Evolutionary conservation across 2,329 filamentous ascomycete species (phyloP).

Genomic region (Aspergillus sp.): DNA sequence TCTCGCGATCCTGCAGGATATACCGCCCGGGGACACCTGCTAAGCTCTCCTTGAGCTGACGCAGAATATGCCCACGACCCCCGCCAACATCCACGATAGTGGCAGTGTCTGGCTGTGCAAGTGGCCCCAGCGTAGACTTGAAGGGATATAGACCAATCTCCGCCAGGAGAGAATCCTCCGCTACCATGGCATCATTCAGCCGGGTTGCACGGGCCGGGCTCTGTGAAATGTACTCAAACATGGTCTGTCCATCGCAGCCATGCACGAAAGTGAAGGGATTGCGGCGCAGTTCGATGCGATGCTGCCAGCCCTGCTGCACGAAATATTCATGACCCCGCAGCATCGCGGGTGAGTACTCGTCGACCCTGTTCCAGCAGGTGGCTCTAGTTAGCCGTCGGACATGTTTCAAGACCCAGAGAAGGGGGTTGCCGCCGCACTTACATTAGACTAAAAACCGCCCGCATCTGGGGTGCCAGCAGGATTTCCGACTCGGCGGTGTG

Average conservation of each 20-base stretch:
- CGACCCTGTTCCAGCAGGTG: conserved; percentile 8
- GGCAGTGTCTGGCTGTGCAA: conserved; percentile 15
- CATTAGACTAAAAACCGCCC: conserved; percentile 17
- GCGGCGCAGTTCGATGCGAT: conserved; percentile 14
- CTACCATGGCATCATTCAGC: conserved; percentile 18
- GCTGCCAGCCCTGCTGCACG: conserved; percentile 18
- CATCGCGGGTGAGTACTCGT: conserved; percentile 17
- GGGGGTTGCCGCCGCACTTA: background rate
- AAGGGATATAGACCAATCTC: conserved; percentile 27
- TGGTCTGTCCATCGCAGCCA: conserved; percentile 19
- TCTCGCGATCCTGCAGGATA: conserved; percentile 26
- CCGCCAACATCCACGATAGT: conserved; percentile 26
- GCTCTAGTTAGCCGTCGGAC: background rate
- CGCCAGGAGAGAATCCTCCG: conserved; percentile 15
- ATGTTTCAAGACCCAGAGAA: background rate
- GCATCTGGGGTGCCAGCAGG: conserved; percentile 17
- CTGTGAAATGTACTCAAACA: conserved; percentile 21
- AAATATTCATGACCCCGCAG: conserved; percentile 21
- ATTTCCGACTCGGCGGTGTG: conserved; percentile 24
- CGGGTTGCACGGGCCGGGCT: conserved; percentile 12
- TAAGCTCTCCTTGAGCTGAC: conserved; percentile 15
- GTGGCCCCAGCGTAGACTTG: conserved; percentile 11
- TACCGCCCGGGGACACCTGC: conserved; percentile 20
- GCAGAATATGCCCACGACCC: conserved; percentile 20
- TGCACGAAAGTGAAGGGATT: conserved; percentile 23